A percentile compares a stretch with the other conserved stretches of the same genome.
These are phyloP conservation scores for Wallacemonas sp. DNA, from an alignment of 208 protist species.

Conservation along the genomic window DNA sequence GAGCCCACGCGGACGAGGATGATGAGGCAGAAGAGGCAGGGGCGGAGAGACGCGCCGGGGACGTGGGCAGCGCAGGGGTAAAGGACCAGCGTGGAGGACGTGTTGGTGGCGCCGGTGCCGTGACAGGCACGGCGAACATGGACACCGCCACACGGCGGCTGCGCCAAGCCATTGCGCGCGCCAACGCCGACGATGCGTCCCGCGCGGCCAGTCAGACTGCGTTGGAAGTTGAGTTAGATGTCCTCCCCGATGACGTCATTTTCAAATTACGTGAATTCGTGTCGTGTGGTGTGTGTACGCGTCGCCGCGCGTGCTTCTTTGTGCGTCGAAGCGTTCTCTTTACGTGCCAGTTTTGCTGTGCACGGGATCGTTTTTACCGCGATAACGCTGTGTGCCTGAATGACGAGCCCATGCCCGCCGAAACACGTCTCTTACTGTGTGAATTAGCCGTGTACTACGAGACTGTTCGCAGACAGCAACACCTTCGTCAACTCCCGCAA, in stretches of 20 bases:
- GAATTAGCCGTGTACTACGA: conserved; percentile 42
- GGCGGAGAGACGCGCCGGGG: too few species aligned
- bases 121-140: neutral
- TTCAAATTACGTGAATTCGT: conserved; percentile 41
- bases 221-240: conserved; percentile 23
- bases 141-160: conserved; percentile 2
- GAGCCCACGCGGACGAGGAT: neutral
- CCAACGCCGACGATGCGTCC: conserved; percentile 6
- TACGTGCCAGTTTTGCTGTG: conserved; percentile 78
- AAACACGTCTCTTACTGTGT: conserved; percentile 49
- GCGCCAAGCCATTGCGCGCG: conserved; percentile 10
- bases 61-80: too few species aligned
- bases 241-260: conserved; percentile 52
- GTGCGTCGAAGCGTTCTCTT: conserved; percentile 61
- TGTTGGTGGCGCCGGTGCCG: conserved; percentile 5
- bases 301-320: conserved; percentile 62
- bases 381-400: conserved; percentile 83
- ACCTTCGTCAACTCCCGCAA: conserved; percentile 48
- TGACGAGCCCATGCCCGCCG: conserved; percentile 63
- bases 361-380: conserved; percentile 79
- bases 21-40: neutral
- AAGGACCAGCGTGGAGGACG: too few species aligned
- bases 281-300: conserved; percentile 65
- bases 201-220: neutral
- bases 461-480: conserved; percentile 30